Conservation (phyloP, 192 early-diverging fungal species). For the Coemansia sp. region DNA sequence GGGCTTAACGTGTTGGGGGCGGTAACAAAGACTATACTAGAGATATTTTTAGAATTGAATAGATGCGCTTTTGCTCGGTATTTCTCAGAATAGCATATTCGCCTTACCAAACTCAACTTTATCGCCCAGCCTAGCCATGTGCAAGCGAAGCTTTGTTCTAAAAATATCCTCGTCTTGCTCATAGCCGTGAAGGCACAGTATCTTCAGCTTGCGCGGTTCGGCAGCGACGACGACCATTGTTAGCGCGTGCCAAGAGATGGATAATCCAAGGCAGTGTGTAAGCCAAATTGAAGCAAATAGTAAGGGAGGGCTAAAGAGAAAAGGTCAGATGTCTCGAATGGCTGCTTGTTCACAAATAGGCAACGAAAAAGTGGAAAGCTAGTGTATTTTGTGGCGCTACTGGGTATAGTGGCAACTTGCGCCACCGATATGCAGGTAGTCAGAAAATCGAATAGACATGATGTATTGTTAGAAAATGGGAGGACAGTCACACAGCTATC, state of each 20-base stretch:
- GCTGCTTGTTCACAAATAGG: neutral
- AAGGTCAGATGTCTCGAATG: neutral
- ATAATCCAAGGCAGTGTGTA: neutral
- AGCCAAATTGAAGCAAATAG: neutral
- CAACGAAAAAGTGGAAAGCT: neutral
- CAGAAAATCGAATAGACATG: neutral
- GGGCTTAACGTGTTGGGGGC: constrained; percentile 41
- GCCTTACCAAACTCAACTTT: constrained; percentile 42
- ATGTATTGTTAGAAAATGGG: neutral
- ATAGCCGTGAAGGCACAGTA: constrained; percentile 55
- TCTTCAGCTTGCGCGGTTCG: constrained; percentile 17
- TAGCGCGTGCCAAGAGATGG: neutral
- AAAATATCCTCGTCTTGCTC: constrained; percentile 47
- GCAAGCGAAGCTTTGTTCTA: constrained; percentile 30
- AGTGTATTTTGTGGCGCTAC: constrained; percentile 6
- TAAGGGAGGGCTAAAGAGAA: neutral
- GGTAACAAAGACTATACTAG: constrained; percentile 36
- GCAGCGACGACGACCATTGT: constrained; percentile 2
- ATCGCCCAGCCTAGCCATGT: constrained; percentile 17
- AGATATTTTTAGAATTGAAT: neutral
- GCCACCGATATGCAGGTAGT: constrained; percentile 5
- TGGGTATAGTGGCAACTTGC: constrained; percentile 3
- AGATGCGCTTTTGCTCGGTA: neutral
- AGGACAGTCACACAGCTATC: neutral
- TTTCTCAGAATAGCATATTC: neutral